Evolutionary conservation across 306 rosid species (phyloP).

Genomic region (Acmispon strigosus): DNA sequence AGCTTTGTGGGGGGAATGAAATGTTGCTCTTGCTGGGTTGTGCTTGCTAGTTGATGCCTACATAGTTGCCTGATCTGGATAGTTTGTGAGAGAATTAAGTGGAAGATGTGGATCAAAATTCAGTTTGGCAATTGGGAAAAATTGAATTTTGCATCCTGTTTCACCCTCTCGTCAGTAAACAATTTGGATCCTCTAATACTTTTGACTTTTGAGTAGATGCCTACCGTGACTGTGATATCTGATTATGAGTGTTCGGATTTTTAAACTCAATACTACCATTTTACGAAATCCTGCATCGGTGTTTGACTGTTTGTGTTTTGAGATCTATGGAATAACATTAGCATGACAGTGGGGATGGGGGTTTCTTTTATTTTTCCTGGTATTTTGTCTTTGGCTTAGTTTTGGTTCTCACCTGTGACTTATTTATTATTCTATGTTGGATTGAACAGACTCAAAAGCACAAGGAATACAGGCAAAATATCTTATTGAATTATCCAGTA

Average conservation of each 20-base stretch:
- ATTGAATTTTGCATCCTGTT: neutral
- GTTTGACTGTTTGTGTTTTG: no score
- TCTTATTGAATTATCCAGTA: conserved; percentile 63
- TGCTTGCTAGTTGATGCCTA: neutral
- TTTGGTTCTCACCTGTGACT: neutral
- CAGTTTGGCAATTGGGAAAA: neutral
- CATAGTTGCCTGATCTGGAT: neutral
- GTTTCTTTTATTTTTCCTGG: neutral
- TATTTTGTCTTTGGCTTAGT: conserved; percentile 4
- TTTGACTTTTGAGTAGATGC: neutral
- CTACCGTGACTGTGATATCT: neutral
- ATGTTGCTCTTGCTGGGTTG: neutral
- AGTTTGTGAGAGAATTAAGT: neutral
- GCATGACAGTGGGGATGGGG: neutral
- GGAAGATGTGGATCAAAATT: neutral
- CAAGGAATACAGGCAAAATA: conserved; percentile 67
- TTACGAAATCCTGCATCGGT: no score
- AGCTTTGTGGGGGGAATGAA: neutral
- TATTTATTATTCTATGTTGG: conserved; percentile 11
- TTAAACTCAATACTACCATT: no score
- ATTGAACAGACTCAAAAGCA: conserved; percentile 68
- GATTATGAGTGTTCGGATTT: neutral
- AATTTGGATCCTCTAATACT: neutral
- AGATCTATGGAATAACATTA: no score
- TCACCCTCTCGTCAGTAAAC: neutral